Evolutionary conservation across 2,329 filamentous ascomycete genomes (phyloP), one percentile per base, ranked within the genome.

Genomic region (Trichophyton schoenleinii): DNA sequence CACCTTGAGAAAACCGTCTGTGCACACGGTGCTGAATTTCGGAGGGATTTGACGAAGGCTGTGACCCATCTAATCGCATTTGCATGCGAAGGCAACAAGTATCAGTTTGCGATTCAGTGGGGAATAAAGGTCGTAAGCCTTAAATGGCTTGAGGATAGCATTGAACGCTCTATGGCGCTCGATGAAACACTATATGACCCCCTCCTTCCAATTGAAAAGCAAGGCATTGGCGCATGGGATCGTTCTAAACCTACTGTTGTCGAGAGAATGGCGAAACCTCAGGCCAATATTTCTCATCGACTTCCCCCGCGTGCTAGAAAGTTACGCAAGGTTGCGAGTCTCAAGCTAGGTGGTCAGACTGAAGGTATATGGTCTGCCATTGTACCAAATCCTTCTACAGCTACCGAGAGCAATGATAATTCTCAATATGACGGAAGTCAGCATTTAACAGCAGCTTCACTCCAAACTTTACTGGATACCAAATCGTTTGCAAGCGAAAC

Each of bases 291-390:
- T 53, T 82, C 85, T 46, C 80, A 81, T 6, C 85, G 74, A 0
- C 74, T 22, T 53, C 82, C 85, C 44, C 80, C 81, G 7, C 85
- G 87, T 3, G 83, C 84, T 64, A 83, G 91, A 66, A 97, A 96
- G 75, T 75, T 99, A 66, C 85, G 94, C 66, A 87, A 91, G 68
- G 91, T 89, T 4, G 88, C 91, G 22, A 96, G 91, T 72, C 85
- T 87, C 70, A 92, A 90, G 71, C 77, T 97, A 36, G 86, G 81
- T 62, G 87, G 81, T 58, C 91, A 96, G 68, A 87, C 86, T 66
- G 85, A 91, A 67, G 85, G 84, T 31, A 81, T 97, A n/a, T 97
- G 92, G 92, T 87, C 87, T 3, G 89, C 95, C 68, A 95, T 99
- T 58, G 55, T 58, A 9, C 41, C 55, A 7, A 58, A 41, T 9